These are phyloP conservation scores for Komagataella phaffii DNA, from an alignment of 805 yeast species.

Conservation along the genomic window DNA sequence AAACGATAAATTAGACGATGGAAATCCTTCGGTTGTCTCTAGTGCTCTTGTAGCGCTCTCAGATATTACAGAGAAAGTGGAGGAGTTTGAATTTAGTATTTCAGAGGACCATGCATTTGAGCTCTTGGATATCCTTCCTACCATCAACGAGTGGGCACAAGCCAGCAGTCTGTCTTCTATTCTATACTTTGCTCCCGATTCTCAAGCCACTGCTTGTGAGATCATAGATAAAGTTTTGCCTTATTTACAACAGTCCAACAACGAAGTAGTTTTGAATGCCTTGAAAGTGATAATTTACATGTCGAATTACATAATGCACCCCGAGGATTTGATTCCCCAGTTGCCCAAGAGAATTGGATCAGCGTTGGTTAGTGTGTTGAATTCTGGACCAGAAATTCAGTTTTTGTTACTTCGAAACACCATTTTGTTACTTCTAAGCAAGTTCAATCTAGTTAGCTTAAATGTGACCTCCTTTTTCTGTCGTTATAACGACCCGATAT, in stretches of 20 bases:
- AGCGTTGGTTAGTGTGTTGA: slow-evolving; percentile 51
- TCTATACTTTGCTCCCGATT: slow-evolving; percentile 58
- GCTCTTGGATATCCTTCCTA: slow-evolving; percentile 23
- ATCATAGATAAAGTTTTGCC: slow-evolving; percentile 58
- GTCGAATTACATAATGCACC: slow-evolving; percentile 51
- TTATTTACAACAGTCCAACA: slow-evolving; percentile 64
- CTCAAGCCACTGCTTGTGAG: slow-evolving; percentile 47
- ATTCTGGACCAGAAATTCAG: slow-evolving; percentile 74
- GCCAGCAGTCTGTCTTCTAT: slow-evolving; percentile 51
- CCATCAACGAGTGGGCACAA: slow-evolving; percentile 65
- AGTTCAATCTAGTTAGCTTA: slow-evolving; percentile 41
- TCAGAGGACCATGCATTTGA: slow-evolving; percentile 32
- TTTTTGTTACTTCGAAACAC: slow-evolving; percentile 74
- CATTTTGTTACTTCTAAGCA: slow-evolving; percentile 55
- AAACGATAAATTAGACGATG: slow-evolving; percentile 42
- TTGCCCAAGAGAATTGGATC: slow-evolving; percentile 49
- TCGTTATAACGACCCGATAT: slow-evolving; percentile 74
- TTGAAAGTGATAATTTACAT: slow-evolving; percentile 60
- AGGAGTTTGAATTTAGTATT: slow-evolving; percentile 35
- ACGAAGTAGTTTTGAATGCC: slow-evolving; percentile 71
- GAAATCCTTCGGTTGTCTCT: slow-evolving; percentile 47
- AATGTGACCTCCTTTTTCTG: slow-evolving; percentile 78
- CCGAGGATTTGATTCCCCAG: slow-evolving; percentile 40
- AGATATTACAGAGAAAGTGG: slow-evolving; percentile 47
- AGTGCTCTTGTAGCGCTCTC: slow-evolving; percentile 58